Evolutionary conservation across 352 stramenopile genomes (phyloP).

Genomic region (Thalassiosira hispida): DNA sequence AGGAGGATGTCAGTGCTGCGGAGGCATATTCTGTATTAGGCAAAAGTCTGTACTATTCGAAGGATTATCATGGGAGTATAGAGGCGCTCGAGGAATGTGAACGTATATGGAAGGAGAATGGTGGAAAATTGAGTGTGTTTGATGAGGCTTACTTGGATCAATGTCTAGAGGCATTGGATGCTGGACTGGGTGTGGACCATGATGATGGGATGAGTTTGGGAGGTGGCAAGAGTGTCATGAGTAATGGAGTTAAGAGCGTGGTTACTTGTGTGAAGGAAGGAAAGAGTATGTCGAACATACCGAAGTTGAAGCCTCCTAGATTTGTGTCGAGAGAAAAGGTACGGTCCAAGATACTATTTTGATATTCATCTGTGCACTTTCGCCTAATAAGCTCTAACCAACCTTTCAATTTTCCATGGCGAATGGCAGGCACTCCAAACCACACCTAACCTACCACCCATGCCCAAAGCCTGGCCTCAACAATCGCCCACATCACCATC

Average conservation of each 20-base stretch:
- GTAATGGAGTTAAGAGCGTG: conserved; percentile 34
- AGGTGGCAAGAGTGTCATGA: conserved; percentile 43
- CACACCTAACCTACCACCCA: conserved; percentile 65
- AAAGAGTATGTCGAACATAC: conserved; percentile 53
- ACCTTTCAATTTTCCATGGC: conserved; percentile 1
- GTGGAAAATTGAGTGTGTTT: conserved; percentile 78
- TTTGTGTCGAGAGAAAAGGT: conserved; percentile 83
- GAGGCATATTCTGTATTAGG: conserved; percentile 81
- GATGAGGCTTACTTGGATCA: conserved; percentile 83
- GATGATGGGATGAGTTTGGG: conserved; percentile 42
- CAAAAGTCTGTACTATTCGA: conserved; percentile 82
- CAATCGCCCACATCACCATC: conserved; percentile 60
- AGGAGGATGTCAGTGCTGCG: conserved; percentile 61
- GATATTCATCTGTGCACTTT: not conserved
- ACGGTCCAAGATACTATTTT: conserved; percentile 13
- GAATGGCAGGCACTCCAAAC: conserved; percentile 55
- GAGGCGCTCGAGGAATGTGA: conserved; percentile 73
- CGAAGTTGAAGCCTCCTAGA: conserved; percentile 78
- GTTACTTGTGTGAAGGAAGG: conserved; percentile 48
- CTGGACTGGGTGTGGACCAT: conserved; percentile 44
- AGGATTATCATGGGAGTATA: conserved; percentile 74
- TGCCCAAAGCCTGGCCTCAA: conserved; percentile 78
- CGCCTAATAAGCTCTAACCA: not conserved
- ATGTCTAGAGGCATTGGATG: conserved; percentile 60
- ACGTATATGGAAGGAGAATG: conserved; percentile 47